These are phyloP conservation scores for Moricandia moricandioides DNA, from an alignment of 345 rosid genomes.

Conservation along the genomic window DNA sequence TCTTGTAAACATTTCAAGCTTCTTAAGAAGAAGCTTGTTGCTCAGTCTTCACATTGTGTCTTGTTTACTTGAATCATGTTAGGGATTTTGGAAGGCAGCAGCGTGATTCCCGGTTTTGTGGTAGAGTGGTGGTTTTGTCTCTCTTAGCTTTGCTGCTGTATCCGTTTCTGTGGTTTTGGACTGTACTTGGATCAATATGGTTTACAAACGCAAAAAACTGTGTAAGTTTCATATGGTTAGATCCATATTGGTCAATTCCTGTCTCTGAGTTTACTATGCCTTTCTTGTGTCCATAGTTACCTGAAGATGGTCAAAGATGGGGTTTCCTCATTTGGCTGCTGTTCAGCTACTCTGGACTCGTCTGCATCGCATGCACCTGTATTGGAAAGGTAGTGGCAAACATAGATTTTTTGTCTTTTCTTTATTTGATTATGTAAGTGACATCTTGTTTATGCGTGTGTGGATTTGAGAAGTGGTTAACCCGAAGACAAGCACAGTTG, in stretches of 20 bases:
- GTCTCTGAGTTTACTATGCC: neutral
- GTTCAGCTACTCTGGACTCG: slow-evolving; percentile 79
- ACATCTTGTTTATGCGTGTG: neutral
- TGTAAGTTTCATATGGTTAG: slow-evolving; percentile 45
- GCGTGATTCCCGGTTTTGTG: slow-evolving; percentile 78
- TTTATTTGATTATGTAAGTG: neutral
- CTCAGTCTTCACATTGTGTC: too few species aligned
- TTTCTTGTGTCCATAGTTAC: slow-evolving; percentile 47
- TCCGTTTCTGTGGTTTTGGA: slow-evolving; percentile 91
- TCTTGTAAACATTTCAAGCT: neutral
- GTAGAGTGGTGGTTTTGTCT: slow-evolving; percentile 72
- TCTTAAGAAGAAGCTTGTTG: neutral
- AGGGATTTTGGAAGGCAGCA: slow-evolving; percentile 98
- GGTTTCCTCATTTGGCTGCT: slow-evolving; percentile 86
- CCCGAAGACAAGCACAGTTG: slow-evolving; percentile 72
- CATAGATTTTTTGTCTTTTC: neutral
- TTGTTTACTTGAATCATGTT: too few species aligned
- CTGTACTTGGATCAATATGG: slow-evolving; percentile 77
- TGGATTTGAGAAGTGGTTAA: slow-evolving; percentile 54
- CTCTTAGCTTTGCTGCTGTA: slow-evolving; percentile 60
- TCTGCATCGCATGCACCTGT: slow-evolving; percentile 66
- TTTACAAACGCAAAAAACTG: slow-evolving; percentile 63
- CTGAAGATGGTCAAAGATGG: slow-evolving; percentile 90
- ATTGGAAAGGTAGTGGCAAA: slow-evolving; percentile 66
- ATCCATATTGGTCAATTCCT: neutral